Evolutionary conservation across 768 basidiomycete species (phyloP), one percentile per base, ranked within the genome.

Genomic region (Lyophyllum decastes): DNA sequence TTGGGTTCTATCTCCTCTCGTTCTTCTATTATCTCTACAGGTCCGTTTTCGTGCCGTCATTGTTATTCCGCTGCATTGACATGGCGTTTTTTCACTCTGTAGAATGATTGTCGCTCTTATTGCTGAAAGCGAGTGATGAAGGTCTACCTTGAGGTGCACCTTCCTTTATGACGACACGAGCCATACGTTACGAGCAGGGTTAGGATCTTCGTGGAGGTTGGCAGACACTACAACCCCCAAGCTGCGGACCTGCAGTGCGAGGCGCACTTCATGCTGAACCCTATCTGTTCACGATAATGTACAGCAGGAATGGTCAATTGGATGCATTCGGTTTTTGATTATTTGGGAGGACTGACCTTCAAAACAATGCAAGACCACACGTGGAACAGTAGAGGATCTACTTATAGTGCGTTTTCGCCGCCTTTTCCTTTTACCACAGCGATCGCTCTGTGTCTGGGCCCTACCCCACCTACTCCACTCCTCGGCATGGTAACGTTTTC

Each of bases 21-120:
- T 93, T 92, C 80, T 93, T 94, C 81, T 93, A 91, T 73, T 94
- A 94, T 68, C 86, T 94, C 64, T 94, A 94, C 69, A 82, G 90
- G 92, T 92, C 63, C 56, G 92, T 78, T 16, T 33, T 7, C 40
- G 44, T 19, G 22, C 11, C 9, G 14, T 7, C 12, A 7, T 47
- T 4, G 12, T 14, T 22, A 24, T 50, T 4, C 52, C 26, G 1
- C 34, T 27, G 49, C 51, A 14, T 38, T 66, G 21, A 61, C 53
- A 21, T 16, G n/a, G n/a, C n/a, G 7, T 25, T 7, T 16, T 24
- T 24, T 16, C 46, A 11, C 17, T 21, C 5, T n/a, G 2, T 59
- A 92, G 90, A 67, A 92, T 93, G 91, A 93, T 93, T 66, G 86
- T 91, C 33, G 90, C 91, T 22, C 84, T 93, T 61, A 92, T 93